Percentiles rank a stretch among this genome's conserved stretches.
Evolutionary conservation across 2,329 filamentous ascomycete genomes (phyloP).

Genomic region (Pyrenochaeta sp.): DNA sequence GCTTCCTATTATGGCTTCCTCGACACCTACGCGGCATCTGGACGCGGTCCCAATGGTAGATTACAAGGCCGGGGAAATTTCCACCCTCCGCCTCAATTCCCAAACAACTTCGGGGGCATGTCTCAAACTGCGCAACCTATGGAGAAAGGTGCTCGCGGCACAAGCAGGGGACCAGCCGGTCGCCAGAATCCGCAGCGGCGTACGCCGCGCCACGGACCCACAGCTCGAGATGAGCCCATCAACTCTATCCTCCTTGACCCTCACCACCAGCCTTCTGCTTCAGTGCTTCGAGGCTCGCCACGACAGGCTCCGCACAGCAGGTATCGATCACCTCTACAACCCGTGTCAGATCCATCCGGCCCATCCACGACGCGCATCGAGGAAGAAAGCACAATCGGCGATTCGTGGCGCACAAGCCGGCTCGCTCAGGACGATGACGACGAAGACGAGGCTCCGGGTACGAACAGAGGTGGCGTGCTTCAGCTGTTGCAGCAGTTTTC

Average conservation of each 20-base stretch:
- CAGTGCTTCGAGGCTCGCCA: conserved; percentile 52
- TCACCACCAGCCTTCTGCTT: conserved; percentile 72
- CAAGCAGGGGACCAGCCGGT: conserved; percentile 33
- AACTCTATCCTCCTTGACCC: conserved; percentile 77
- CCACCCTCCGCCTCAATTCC: conserved; percentile 77
- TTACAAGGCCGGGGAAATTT: conserved; percentile 63
- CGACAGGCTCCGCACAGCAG: conserved; percentile 57
- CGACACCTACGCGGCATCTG: conserved; percentile 73
- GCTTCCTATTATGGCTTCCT: conserved; percentile 94
- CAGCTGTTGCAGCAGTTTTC: conserved; percentile 73
- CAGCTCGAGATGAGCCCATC: conserved; percentile 64
- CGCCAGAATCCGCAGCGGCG: conserved; percentile 35
- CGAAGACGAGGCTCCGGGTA: conserved; percentile 54
- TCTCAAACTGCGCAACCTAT: conserved; percentile 60
- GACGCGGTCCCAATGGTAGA: conserved; percentile 49
- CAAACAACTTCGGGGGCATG: conserved; percentile 63
- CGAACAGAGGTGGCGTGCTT: conserved; percentile 64
- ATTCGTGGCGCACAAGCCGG: conserved; percentile 60
- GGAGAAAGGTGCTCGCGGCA: conserved; percentile 46
- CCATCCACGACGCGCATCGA: conserved; percentile 44
- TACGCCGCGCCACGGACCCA: conserved; percentile 28
- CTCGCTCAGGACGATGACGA: conserved; percentile 56
- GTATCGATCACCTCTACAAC: conserved; percentile 47
- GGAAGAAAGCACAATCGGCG: conserved; percentile 67
- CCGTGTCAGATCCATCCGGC: conserved; percentile 18